phyloP scores from a whole-genome alignment of 805 yeast species.

The Tetrapisispora namnaoensis region DNA sequence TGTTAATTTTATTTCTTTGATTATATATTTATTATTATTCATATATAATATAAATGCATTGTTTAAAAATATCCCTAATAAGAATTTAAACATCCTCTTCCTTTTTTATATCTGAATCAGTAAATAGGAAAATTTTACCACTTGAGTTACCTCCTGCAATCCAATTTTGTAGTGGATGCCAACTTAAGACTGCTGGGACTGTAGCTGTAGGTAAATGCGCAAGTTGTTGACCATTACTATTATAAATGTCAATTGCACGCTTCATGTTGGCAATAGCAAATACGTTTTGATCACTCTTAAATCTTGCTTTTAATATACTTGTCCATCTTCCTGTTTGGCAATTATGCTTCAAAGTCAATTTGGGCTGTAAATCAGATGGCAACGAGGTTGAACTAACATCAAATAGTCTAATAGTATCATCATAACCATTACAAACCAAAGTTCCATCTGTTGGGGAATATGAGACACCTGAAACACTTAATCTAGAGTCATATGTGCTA shows the following conservation, averaged over 20 bases:
- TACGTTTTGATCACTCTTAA: slow-evolving; percentile 70
- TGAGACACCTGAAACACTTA: slow-evolving; percentile 77
- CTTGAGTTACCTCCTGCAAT: slow-evolving; percentile 89
- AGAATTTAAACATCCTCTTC: slow-evolving; percentile 1
- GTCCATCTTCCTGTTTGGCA: slow-evolving; percentile 98
- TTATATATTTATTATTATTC: neutral
- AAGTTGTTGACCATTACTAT: slow-evolving; percentile 62
- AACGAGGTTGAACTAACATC: slow-evolving; percentile 33
- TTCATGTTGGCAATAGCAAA: slow-evolving; percentile 93
- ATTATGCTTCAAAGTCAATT: slow-evolving; percentile 64
- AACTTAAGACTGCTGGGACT: slow-evolving; percentile 80
- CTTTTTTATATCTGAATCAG: slow-evolving; percentile 8
- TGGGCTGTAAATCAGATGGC: slow-evolving; percentile 42
- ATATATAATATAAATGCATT: slow-evolving; percentile 3
- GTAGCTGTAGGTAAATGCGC: slow-evolving; percentile 78
- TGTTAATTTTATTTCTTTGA: slow-evolving; percentile 23
- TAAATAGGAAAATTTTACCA: slow-evolving; percentile 67
- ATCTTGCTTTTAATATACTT: slow-evolving; percentile 74
- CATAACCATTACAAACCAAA: slow-evolving; percentile 89
- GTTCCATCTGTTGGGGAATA: slow-evolving; percentile 56
- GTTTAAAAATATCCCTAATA: neutral
- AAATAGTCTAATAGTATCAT: slow-evolving; percentile 70
- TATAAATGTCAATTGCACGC: slow-evolving; percentile 72
- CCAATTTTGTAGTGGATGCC: slow-evolving; percentile 88
- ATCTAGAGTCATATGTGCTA: slow-evolving; percentile 60